Evolutionary conservation across 2,329 filamentous ascomycete genomes (phyloP), one percentile per base, ranked within the genome.

Genomic region (Sarocladium oryzae): DNA sequence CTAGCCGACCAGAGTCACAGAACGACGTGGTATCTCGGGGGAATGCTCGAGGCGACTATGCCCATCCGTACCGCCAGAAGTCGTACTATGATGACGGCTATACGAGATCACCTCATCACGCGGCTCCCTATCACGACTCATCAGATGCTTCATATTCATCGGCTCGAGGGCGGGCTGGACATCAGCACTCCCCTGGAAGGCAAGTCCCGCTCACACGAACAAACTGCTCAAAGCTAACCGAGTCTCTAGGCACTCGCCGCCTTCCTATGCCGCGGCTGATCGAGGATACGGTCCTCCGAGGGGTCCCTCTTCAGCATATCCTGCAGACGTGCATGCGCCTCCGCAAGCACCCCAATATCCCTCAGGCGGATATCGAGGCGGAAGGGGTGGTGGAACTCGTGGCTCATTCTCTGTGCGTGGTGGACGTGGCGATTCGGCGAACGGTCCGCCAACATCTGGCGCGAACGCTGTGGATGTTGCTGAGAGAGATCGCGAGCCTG

Each of bases 331-430:
- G 32, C 61, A 61, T 15, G 71, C 69, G 52, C 77, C 76, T 2
- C 77, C 79, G 11, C 71, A 75, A 6, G 82, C 82, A 38, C 76
- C 69, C 4, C 66, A 70, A 16, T 26, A 37, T 16, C 28, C 43
- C 4, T 24, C 46, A 24, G 70, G 70, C 2, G 69, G 69, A 49
- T 73, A 72, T 48, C 71, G 76, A 18, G 71, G 71, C 18, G 61
- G 82, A 57, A 80, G 79, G 18, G 76, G 77, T 35, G 71, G 73
- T n/a, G 85, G 82, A 60, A 78, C 85, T 50, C 82, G 82, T 32
- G 79, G 76, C 53, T 75, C 80, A 51, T 81, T 78, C 60, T 59
- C 71, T 43, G 70, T 69, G 26, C 72, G 80, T 16, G 35, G 30
- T 43, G 46, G 73, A 74, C 40, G 24, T 5, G n/a, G 35, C 7